Conservation (phyloP, 768 basidiomycete genomes). For the Suillus discolor region DNA sequence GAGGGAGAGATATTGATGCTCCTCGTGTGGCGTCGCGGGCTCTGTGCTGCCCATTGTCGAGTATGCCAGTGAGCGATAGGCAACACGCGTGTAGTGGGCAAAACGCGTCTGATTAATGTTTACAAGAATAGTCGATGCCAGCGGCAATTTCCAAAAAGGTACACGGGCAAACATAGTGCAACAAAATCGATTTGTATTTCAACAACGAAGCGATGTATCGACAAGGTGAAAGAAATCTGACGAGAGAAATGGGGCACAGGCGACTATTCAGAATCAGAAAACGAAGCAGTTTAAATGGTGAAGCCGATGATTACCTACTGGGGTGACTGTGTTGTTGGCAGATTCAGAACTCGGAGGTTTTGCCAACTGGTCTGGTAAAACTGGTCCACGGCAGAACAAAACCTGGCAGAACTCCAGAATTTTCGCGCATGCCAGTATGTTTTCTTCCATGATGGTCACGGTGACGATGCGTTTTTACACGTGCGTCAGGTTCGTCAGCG, state of each 20-base stretch:
- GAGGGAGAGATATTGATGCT: conserved; percentile 86
- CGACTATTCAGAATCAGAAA: background rate
- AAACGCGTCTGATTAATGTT: background rate
- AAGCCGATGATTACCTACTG: background rate
- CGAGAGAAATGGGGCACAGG: background rate
- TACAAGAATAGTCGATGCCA: background rate
- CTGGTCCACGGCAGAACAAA: too few relatives aligned
- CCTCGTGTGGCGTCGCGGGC: conserved; percentile 59
- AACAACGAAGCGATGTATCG: background rate
- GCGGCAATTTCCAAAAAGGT: background rate
- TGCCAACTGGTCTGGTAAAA: too few relatives aligned
- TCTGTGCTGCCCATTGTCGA: conserved; percentile 11
- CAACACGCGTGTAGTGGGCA: background rate
- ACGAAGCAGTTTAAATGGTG: background rate
- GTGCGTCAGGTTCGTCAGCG: too few relatives aligned
- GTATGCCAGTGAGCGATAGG: background rate
- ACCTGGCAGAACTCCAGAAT: too few relatives aligned
- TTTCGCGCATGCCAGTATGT: too few relatives aligned
- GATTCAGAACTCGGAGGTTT: too few relatives aligned
- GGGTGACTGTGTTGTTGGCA: background rate
- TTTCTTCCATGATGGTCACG: too few relatives aligned
- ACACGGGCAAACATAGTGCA: background rate
- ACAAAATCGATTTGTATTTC: background rate
- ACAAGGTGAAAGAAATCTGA: background rate
- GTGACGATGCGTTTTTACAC: too few relatives aligned